Evolutionary conservation across 495 filamentous ascomycete species (phyloP).

Genomic region (Margaritispora aquatica): DNA sequence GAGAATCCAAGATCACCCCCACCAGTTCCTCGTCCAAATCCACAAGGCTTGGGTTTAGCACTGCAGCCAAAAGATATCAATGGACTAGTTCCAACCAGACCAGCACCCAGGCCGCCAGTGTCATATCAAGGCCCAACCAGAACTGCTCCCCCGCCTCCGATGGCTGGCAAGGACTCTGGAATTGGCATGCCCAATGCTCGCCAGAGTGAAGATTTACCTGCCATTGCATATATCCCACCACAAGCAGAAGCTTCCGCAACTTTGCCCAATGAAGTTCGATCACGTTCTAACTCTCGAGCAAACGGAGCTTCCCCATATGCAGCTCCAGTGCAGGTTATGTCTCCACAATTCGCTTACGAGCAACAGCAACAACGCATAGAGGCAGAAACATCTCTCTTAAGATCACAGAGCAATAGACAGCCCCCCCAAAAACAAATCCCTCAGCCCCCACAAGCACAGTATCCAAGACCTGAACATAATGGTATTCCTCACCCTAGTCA

Average conservation of each 20-base stretch:
- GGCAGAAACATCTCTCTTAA: slow-evolving; percentile 52
- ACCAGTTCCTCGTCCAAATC: slow-evolving; percentile 65
- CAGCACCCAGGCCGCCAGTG: slow-evolving; percentile 58
- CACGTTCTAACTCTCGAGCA: slow-evolving; percentile 40
- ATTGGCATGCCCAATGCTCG: slow-evolving; percentile 50
- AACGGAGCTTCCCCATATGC: slow-evolving; percentile 42
- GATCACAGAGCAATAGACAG: slow-evolving; percentile 59
- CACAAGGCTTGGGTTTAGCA: slow-evolving; percentile 11
- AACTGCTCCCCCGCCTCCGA: slow-evolving; percentile 36
- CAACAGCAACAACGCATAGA: slow-evolving; percentile 42
- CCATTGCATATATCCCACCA: slow-evolving; percentile 37
- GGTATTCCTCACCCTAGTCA: slow-evolving; percentile 43
- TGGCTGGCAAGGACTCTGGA: slow-evolving; percentile 43
- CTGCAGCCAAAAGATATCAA: slow-evolving; percentile 41
- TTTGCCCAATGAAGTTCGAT: slow-evolving; percentile 46
- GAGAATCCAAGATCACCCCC: slow-evolving; percentile 94
- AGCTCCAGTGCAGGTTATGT: slow-evolving; percentile 26
- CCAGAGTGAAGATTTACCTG: slow-evolving; percentile 42
- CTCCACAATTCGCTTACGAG: slow-evolving; percentile 52
- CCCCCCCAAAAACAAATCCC: slow-evolving; percentile 35
- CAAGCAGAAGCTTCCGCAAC: slow-evolving; percentile 36
- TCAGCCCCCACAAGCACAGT: slow-evolving; percentile 49
- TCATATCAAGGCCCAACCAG: slow-evolving; percentile 29
- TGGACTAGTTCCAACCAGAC: slow-evolving; percentile 55
- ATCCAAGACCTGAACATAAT: slow-evolving; percentile 49